phyloP scores from a whole-genome alignment of 768 basidiomycete genomes.

The Naganishia onofrii region DNA sequence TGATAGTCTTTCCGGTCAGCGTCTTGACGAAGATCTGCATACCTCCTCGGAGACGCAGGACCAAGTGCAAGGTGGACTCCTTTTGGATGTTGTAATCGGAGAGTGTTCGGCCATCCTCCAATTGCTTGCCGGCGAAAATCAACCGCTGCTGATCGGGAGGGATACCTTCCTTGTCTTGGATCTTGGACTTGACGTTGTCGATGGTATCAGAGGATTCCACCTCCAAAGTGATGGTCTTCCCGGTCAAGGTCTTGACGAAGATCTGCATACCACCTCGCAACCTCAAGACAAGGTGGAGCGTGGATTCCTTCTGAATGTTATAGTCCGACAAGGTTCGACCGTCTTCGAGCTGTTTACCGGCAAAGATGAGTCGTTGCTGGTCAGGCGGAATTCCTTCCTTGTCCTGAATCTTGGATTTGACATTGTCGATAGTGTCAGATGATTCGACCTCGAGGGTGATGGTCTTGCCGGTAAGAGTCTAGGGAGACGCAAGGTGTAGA shows the following conservation, averaged over 20 bases:
- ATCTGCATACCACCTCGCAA: slow-evolving; percentile 76
- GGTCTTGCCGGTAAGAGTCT: slow-evolving; percentile 67
- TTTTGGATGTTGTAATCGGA: slow-evolving; percentile 54
- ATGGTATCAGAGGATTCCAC: slow-evolving; percentile 92
- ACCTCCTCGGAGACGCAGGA: slow-evolving; percentile 59
- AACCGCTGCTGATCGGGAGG: slow-evolving; percentile 56
- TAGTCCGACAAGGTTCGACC: slow-evolving; percentile 89
- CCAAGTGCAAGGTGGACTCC: slow-evolving; percentile 94
- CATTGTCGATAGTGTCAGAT: slow-evolving; percentile 88
- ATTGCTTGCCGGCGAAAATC: slow-evolving; percentile 59
- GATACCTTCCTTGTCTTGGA: slow-evolving; percentile 55
- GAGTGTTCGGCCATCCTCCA: slow-evolving; percentile 55
- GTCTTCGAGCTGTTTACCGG: slow-evolving; percentile 88
- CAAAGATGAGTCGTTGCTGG: slow-evolving; percentile 86
- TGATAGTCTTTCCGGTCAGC: slow-evolving; percentile 86
- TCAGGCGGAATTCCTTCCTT: slow-evolving; percentile 93
- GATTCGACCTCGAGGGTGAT: slow-evolving; percentile 84
- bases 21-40: slow-evolving; percentile 51
- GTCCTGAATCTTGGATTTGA: slow-evolving; percentile 91
- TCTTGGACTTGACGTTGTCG: slow-evolving; percentile 53
- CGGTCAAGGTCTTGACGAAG: slow-evolving; percentile 59
- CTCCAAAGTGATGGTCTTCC: slow-evolving; percentile 84
- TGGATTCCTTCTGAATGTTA: slow-evolving; percentile 56
- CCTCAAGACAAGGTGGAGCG: slow-evolving; percentile 63
- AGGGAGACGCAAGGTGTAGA: slow-evolving; percentile 61